Percentiles rank a stretch among this genome's conserved stretches.
Evolutionary conservation across 306 rosid species (phyloP).

Genomic region (Trifolium subterraneum): DNA sequence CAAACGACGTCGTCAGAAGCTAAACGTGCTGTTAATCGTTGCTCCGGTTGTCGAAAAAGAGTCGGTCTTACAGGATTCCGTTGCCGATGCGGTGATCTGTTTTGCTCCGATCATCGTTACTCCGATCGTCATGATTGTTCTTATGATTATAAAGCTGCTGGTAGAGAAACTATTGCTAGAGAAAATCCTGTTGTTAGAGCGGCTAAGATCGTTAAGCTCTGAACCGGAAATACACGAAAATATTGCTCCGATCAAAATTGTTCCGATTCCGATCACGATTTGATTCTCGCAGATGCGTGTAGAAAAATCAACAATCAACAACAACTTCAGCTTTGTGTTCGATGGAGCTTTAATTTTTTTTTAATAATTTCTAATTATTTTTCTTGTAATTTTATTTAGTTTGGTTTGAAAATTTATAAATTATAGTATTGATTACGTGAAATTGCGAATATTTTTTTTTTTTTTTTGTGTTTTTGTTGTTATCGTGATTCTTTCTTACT

Average conservation of each 20-base stretch:
- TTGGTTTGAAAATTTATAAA: constrained; percentile 54
- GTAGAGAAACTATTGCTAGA: constrained; percentile 87
- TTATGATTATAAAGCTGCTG: constrained; percentile 87
- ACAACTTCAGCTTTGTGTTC: constrained; percentile 32
- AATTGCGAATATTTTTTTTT: not conserved
- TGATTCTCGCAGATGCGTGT: constrained; percentile 39
- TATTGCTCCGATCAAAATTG: not conserved
- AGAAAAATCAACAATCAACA: not conserved
- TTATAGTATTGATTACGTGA: constrained; percentile 44
- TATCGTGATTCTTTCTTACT: not conserved
- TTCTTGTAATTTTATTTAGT: constrained; percentile 30
- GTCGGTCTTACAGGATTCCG: constrained; percentile 92
- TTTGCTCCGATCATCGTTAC: constrained; percentile 87
- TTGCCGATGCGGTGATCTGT: constrained; percentile 94
- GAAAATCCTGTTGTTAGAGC: constrained; percentile 93
- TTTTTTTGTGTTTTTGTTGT: not conserved
- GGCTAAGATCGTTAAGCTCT: constrained; percentile 83
- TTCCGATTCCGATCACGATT: not conserved
- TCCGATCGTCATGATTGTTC: constrained; percentile 95
- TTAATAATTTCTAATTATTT: constrained; percentile 20
- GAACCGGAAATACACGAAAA: constrained; percentile 38
- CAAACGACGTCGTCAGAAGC: constrained; percentile 43
- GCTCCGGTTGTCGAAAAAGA: constrained; percentile 80
- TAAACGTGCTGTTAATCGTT: constrained; percentile 72
- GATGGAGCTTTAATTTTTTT: constrained; percentile 36